Evolutionary conservation across 2,329 filamentous ascomycete species (phyloP).

Genomic region (Trichoderma citrinoviride): DNA sequence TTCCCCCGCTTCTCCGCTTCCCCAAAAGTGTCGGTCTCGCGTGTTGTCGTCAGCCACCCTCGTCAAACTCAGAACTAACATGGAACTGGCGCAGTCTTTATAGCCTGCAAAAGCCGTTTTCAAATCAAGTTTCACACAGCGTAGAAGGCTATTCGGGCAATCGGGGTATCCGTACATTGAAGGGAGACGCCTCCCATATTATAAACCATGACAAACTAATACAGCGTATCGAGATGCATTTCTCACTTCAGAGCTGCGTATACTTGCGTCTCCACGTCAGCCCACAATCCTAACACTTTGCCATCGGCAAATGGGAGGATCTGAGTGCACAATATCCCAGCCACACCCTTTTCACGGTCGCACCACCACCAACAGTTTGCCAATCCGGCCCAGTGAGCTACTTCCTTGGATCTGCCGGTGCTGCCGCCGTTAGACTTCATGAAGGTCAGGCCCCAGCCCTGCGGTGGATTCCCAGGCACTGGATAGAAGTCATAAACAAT

Average conservation of each 20-base stretch:
- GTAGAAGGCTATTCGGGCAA: too few relatives aligned
- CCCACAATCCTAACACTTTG: not conserved
- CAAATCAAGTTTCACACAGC: too few relatives aligned
- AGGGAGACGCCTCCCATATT: too few relatives aligned
- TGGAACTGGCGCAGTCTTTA: not conserved
- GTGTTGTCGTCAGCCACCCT: not conserved
- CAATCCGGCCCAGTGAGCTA: not conserved
- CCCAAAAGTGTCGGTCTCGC: not conserved
- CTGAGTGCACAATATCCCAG: slow-evolving; percentile 7
- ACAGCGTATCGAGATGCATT: not conserved
- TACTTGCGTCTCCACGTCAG: not conserved
- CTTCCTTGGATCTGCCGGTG: not conserved
- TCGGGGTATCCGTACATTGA: too few relatives aligned
- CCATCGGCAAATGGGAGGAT: slow-evolving; percentile 2
- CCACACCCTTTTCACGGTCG: slow-evolving; percentile 7
- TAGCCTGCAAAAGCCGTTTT: too few relatives aligned
- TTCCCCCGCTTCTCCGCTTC: slow-evolving; percentile 3
- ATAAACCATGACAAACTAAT: not conserved
- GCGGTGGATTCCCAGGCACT: not conserved
- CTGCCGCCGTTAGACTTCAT: not conserved
- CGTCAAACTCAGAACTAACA: too few relatives aligned
- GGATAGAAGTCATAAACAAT: not conserved
- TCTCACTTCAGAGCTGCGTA: slow-evolving; percentile 1
- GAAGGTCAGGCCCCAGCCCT: slow-evolving; percentile 13
- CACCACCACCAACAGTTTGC: slow-evolving; percentile 14